Percentiles rank a stretch among this genome's conserved stretches.
Evolutionary conservation across 208 protist genomes (phyloP).

Genomic region (Trypanosoma scelopori): DNA sequence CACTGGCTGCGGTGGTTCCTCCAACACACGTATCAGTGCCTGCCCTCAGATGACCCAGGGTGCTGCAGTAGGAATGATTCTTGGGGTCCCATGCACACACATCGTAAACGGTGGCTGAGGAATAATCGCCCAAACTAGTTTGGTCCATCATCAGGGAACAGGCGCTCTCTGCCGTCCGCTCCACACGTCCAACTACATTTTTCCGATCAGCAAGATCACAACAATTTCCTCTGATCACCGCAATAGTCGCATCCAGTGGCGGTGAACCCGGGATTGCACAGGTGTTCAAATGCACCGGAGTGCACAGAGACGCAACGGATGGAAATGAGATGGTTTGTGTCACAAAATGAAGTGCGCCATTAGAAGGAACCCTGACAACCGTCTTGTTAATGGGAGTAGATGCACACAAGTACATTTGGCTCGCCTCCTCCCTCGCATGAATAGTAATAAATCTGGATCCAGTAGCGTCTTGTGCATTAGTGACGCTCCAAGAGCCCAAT

Average conservation of each 20-base stretch:
- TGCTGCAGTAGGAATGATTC: slow-evolving; percentile 55
- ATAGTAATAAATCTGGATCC: slow-evolving; percentile 37
- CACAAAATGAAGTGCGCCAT: slow-evolving; percentile 24
- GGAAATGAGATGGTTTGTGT: slow-evolving; percentile 34
- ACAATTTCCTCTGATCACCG: slow-evolving; percentile 56
- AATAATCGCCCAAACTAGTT: slow-evolving; percentile 25
- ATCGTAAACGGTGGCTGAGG: slow-evolving; percentile 31
- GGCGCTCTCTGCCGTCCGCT: slow-evolving; percentile 23
- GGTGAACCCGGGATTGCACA: slow-evolving; percentile 41
- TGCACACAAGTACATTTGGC: slow-evolving; percentile 55
- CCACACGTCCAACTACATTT: slow-evolving; percentile 30
- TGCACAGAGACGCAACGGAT: slow-evolving; percentile 33
- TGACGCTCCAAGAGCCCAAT: slow-evolving; percentile 45
- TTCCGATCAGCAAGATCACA: slow-evolving; percentile 35
- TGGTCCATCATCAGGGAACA: slow-evolving; percentile 41
- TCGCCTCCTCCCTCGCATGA: slow-evolving; percentile 27
- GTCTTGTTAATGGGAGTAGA: slow-evolving; percentile 45
- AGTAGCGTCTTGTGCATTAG: not conserved
- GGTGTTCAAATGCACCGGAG: slow-evolving; percentile 16
- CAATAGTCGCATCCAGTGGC: slow-evolving; percentile 21
- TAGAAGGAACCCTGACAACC: slow-evolving; percentile 36
- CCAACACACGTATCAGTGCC: slow-evolving; percentile 28
- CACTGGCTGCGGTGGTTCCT: slow-evolving; percentile 2
- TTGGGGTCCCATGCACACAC: slow-evolving; percentile 54
- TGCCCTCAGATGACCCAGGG: slow-evolving; percentile 34